These are phyloP conservation scores for Flaveria floridana DNA, from an alignment of 140 eudicot genomes.

Conservation along the genomic window DNA sequence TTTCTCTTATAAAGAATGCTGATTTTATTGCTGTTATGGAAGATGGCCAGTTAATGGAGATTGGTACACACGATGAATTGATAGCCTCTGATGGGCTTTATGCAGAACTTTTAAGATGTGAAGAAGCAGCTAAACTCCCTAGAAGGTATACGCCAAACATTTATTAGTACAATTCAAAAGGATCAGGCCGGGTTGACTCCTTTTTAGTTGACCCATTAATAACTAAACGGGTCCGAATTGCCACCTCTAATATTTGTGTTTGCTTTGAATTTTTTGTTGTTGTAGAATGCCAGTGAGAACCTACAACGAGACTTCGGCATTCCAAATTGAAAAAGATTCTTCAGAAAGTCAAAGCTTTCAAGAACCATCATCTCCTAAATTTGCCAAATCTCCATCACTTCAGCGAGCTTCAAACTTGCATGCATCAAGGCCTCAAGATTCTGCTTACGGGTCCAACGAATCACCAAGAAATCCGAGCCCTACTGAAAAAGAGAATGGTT, in stretches of 20 bases:
- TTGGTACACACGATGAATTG: conserved; percentile 92
- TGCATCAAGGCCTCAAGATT: conserved; percentile 58
- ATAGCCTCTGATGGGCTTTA: conserved; percentile 85
- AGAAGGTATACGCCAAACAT: conserved; percentile 57
- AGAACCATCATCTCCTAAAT: conserved; percentile 86
- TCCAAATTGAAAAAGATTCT: conserved; percentile 76
- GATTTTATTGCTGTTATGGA: conserved; percentile 97
- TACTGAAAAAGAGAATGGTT: conserved; percentile 77
- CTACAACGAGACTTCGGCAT: conserved; percentile 58
- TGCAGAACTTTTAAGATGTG: conserved; percentile 88
- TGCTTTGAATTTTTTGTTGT: neutral
- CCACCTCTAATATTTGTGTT: neutral
- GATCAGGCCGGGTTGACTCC: neutral
- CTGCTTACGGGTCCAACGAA: conserved; percentile 58
- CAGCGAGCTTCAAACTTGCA: conserved; percentile 77
- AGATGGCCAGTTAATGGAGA: conserved; percentile 91
- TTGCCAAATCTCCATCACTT: conserved; percentile 90
- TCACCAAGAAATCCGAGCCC: conserved; percentile 78
- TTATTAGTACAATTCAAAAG: neutral
- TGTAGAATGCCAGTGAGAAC: conserved; percentile 84
- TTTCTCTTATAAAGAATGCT: conserved; percentile 81
- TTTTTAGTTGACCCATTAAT: neutral
- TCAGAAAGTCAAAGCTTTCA: conserved; percentile 65
- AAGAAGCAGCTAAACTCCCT: conserved; percentile 98
- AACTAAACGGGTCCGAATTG: neutral